Evolutionary conservation across 306 rosid genomes (phyloP).

Genomic region (Clitoria ternatea): DNA sequence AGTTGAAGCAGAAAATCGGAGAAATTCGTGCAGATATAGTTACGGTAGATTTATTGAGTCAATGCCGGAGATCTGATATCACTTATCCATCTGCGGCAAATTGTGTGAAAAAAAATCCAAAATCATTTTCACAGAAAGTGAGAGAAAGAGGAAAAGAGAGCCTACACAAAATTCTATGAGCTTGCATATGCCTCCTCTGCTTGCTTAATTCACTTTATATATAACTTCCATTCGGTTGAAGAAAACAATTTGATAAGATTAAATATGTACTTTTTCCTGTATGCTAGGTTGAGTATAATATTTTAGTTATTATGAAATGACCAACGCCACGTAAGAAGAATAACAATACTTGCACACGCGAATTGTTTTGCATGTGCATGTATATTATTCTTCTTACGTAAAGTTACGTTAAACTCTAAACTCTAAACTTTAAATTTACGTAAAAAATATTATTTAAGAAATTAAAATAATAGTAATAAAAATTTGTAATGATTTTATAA

Average conservation of each 20-base stretch:
- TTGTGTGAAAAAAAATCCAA: background rate
- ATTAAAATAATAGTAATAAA: too few species aligned
- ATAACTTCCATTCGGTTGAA: background rate
- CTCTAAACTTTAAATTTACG: too few species aligned
- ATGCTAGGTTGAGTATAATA: background rate
- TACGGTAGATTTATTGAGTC: conserved; percentile 24
- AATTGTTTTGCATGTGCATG: background rate
- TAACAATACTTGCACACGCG: background rate
- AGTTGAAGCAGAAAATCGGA: conserved; percentile 20
- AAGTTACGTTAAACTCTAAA: background rate
- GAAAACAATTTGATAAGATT: background rate
- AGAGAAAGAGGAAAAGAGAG: background rate
- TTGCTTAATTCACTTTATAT: background rate
- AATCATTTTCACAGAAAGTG: conserved; percentile 15
- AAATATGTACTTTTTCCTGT: background rate
- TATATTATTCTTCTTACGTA: background rate
- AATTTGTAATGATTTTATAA: too few species aligned
- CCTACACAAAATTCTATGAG: conserved; percentile 13
- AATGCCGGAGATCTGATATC: conserved; percentile 23
- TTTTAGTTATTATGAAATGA: background rate
- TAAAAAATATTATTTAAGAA: background rate
- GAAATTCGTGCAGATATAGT: conserved; percentile 23
- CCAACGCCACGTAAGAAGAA: background rate
- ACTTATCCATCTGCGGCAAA: background rate
- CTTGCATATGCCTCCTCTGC: background rate